Percentiles rank a stretch among this genome's conserved stretches.
These are phyloP conservation scores for Tuber microsphaerosporum DNA, from an alignment of 495 filamentous ascomycete species.

Conservation along the genomic window DNA sequence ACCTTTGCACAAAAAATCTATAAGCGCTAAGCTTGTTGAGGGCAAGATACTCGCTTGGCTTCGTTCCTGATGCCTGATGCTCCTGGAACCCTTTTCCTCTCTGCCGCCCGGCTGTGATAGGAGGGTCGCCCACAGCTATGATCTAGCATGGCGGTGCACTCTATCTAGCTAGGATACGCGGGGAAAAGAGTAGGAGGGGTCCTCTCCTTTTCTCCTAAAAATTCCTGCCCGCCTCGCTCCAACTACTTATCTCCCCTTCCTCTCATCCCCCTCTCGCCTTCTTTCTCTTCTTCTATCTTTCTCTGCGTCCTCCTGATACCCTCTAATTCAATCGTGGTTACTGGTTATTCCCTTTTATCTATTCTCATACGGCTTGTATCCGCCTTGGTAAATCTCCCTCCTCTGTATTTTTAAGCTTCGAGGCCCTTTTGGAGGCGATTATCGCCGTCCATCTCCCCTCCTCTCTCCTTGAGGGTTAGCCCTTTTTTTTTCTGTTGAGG, in stretches of 20 bases:
- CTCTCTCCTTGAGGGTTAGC: background rate
- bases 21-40: background rate
- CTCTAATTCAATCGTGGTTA: background rate
- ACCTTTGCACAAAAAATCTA: background rate
- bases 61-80: background rate
- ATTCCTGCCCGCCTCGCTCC: background rate
- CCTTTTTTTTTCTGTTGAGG: background rate
- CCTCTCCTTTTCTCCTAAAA: background rate
- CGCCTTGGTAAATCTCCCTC: background rate
- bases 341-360: background rate
- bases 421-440: background rate
- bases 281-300: background rate
- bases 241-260: background rate
- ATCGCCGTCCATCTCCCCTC: background rate
- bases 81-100: background rate
- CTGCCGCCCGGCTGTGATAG: background rate
- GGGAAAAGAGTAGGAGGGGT: background rate
- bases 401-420: background rate
- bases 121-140: background rate
- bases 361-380: background rate
- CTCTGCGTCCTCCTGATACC: background rate
- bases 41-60: background rate
- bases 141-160: background rate
- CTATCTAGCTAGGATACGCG: slow-evolving; percentile 1
- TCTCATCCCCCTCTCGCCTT: background rate